These are phyloP conservation scores for Boletus huronensis DNA, from an alignment of 768 basidiomycete species.

Conservation along the genomic window DNA sequence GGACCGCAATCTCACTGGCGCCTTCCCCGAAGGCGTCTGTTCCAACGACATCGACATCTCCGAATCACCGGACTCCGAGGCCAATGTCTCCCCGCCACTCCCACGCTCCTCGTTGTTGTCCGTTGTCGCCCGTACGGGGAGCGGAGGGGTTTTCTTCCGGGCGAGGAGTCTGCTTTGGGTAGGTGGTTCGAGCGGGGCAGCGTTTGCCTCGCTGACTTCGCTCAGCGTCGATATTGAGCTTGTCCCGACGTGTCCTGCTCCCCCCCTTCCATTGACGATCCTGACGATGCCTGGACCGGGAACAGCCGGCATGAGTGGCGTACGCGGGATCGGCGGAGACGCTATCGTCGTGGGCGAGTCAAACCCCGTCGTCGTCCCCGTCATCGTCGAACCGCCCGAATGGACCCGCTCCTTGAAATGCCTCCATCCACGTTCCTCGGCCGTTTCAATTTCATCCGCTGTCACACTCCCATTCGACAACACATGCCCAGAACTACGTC, in stretches of 20 bases:
- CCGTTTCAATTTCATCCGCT: constrained; percentile 23
- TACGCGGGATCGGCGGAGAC: constrained; percentile 38
- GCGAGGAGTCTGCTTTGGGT: constrained; percentile 28
- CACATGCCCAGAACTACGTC: constrained; percentile 24
- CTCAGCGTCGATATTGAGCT: constrained; percentile 32
- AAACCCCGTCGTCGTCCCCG: constrained; percentile 10
- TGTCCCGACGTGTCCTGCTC: constrained; percentile 17
- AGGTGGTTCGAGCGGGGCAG: constrained; percentile 25
- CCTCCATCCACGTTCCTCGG: constrained; percentile 31
- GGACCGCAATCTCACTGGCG: constrained; percentile 44
- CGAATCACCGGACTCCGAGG: constrained; percentile 37
- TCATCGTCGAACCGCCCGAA: neutral
- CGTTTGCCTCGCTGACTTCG: constrained; percentile 22
- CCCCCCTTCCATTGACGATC: constrained; percentile 27
- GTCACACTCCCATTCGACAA: constrained; percentile 17
- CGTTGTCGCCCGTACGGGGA: constrained; percentile 2
- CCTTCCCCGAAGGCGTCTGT: constrained; percentile 34
- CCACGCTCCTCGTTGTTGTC: neutral
- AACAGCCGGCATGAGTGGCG: constrained; percentile 32
- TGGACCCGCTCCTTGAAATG: constrained; percentile 19
- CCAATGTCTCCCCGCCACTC: neutral
- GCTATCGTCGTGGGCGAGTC: constrained; percentile 41
- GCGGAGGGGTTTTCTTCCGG: constrained; percentile 40
- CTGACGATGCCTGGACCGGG: constrained; percentile 14
- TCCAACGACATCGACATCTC: constrained; percentile 34